These are phyloP conservation scores for Viola pubescens DNA, from an alignment of 441 rosid species.

Conservation along the genomic window DNA sequence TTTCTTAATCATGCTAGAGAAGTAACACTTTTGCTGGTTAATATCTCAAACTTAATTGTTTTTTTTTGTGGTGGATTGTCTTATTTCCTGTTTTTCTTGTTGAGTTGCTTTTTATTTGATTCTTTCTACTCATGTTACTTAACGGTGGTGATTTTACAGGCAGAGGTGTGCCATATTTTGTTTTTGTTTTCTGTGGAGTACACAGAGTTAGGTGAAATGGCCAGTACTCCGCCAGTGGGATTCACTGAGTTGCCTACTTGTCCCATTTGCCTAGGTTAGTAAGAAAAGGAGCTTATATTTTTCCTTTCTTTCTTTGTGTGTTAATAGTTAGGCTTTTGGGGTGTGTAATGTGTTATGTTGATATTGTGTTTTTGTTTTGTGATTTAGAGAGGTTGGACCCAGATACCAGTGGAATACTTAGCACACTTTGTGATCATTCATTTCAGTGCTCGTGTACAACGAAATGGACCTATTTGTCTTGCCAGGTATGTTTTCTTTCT, in stretches of 20 bases:
- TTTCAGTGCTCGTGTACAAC: conserved; percentile 89
- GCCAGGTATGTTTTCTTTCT: conserved; percentile 47
- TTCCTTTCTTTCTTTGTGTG: not conserved
- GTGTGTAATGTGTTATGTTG: conserved; percentile 1
- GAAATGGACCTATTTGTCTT: conserved; percentile 88
- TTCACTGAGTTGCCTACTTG: conserved; percentile 84
- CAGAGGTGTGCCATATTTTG: conserved; percentile 79
- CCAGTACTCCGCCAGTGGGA: conserved; percentile 57
- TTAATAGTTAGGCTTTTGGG: not conserved
- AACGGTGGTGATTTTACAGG: conserved; percentile 31
- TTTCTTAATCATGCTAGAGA: too few species aligned
- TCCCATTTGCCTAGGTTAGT: conserved; percentile 85
- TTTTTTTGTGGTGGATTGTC: too few species aligned
- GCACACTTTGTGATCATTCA: conserved; percentile 87
- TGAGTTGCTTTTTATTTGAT: not conserved
- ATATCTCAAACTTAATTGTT: not conserved
- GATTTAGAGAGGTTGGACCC: conserved; percentile 85
- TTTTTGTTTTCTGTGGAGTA: conserved; percentile 56
- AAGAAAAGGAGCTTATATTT: not conserved
- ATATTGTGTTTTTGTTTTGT: conserved; percentile 1
- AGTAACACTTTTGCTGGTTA: too few species aligned
- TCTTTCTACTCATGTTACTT: not conserved
- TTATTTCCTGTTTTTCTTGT: too few species aligned
- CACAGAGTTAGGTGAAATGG: conserved; percentile 56
- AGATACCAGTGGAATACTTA: conserved; percentile 82